Conservation (phyloP, 352 stramenopile species). For the Stephanocyclus meneghinianus region DNA sequence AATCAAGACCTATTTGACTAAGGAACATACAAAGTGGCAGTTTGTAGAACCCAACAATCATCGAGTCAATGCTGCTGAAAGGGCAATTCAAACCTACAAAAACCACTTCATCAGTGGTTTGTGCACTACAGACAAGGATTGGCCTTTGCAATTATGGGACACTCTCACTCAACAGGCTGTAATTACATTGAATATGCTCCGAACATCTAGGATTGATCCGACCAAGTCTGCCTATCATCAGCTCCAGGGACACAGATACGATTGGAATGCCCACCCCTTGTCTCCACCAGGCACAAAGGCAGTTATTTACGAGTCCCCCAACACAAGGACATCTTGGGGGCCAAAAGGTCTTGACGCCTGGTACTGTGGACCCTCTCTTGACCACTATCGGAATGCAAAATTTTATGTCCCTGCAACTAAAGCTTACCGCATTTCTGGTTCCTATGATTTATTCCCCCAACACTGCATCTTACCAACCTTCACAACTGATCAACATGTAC, state of each 20-base stretch:
- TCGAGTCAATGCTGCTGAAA: slow-evolving; percentile 3
- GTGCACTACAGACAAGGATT: slow-evolving; percentile 8
- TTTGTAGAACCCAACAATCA: slow-evolving; percentile 12
- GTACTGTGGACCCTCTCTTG: slow-evolving; percentile 40
- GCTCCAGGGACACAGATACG: background rate
- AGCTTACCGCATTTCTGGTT: slow-evolving; percentile 23
- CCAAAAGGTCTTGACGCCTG: slow-evolving; percentile 31
- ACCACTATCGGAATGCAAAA: slow-evolving; percentile 38
- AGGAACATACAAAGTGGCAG: slow-evolving; percentile 33
- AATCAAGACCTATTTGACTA: too few relatives aligned
- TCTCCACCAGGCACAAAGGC: slow-evolving; percentile 19
- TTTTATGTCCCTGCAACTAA: slow-evolving; percentile 28
- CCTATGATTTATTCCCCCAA: slow-evolving; percentile 10
- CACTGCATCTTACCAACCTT: background rate
- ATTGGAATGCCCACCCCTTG: slow-evolving; percentile 16
- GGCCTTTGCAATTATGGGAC: slow-evolving; percentile 34
- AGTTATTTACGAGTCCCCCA: slow-evolving; percentile 5
- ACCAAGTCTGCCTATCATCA: slow-evolving; percentile 24
- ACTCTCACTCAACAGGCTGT: slow-evolving; percentile 24
- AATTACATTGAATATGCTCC: slow-evolving; percentile 35
- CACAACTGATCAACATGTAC: too few relatives aligned
- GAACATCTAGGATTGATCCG: slow-evolving; percentile 30
- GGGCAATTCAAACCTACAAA: slow-evolving; percentile 58
- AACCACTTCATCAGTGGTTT: slow-evolving; percentile 48
- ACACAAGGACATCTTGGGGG: slow-evolving; percentile 25